Base-by-base conservation (phyloP, 2,329 filamentous ascomycete species). In the Mycosphaerella sp. region DNA sequence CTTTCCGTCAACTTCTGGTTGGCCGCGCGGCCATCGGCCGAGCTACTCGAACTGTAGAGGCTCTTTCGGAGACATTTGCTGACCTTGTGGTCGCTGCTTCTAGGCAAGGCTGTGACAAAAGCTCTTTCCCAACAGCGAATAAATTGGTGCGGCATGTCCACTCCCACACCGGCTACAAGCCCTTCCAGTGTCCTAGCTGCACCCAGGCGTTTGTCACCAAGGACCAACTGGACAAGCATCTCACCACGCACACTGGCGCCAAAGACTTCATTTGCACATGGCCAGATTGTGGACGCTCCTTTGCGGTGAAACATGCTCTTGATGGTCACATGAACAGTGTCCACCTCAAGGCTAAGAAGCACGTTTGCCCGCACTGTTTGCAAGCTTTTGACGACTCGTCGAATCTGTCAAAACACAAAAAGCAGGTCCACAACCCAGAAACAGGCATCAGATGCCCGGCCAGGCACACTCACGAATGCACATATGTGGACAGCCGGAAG, bases 191-290 rank as follows among this genome's bases (percentile, higher is more conserved):
- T 53, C 64, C 72, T 1, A 72, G 74, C 17, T 87, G 84, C 62
- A 72, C 75, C 8, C 72, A 80, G 54, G 72, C 73, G 2, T 82
- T 87, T 62, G 86, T 84, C 0, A 83, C 83, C 2, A 80, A 83
- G 61, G 84, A 87, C 66, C 81, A 85, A 1, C 75, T 87, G 6
- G 79, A 81, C 41, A 84, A 86, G 65, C 85, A 88, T 61, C 75
- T 80, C 65, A 78, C 83, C 14, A 85, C 80, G 2, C 85, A 88
- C 63, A 84, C 82, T 0, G 81, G 82, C 39, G 78, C 81, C 56
- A 84, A 80, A 58, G 83, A 84, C 26, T 84, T 81, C 69, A 70
- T 75, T 40, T 87, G 84, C 65, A 62, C 50, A 31, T 62, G 60
- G 60, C 60, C 62, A 2, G 58, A 56, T 10, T 69, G 67, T 52